Evolutionary conservation across 2,329 filamentous ascomycete genomes (phyloP).

Genomic region (Fusarium verticillioides): DNA sequence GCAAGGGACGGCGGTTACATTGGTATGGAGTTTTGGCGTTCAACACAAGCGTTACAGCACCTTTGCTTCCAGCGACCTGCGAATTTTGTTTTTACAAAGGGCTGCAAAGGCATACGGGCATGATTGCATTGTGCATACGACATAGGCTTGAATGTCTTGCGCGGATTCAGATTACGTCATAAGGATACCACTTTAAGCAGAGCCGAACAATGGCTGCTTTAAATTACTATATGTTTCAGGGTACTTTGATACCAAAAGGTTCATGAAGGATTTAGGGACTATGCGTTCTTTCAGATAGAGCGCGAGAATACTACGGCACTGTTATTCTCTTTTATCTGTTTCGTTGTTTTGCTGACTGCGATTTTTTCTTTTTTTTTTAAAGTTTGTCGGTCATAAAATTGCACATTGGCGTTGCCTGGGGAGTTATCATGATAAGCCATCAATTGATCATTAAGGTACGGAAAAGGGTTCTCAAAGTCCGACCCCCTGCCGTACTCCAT

Average conservation of each 20-base stretch:
- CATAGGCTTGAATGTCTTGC: constrained; percentile 26
- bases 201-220: constrained; percentile 10
- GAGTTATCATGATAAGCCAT: constrained; percentile 8
- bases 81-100: constrained; percentile 15
- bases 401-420: background rate
- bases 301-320: background rate
- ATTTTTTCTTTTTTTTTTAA: too few relatives aligned
- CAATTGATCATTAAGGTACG: background rate
- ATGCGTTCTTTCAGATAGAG: background rate
- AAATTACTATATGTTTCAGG: background rate
- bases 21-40: constrained; percentile 37
- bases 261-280: background rate
- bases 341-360: background rate
- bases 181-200: constrained; percentile 38
- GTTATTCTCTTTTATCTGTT: background rate
- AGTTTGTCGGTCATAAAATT: background rate
- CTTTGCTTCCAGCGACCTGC: constrained; percentile 16
- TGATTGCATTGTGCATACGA: constrained; percentile 27
- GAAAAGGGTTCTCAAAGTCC: background rate
- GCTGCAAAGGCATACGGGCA: constrained; percentile 23
- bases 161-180: constrained; percentile 37
- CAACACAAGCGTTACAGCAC: constrained; percentile 15
- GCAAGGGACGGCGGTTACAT: constrained; percentile 20
- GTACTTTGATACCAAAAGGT: background rate
- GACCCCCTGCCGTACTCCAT: background rate